A percentile compares a stretch with the other conserved stretches of the same genome.
These are phyloP conservation scores for Saccharomycopsis javanensis DNA, from an alignment of 805 yeast species.

Conservation along the genomic window DNA sequence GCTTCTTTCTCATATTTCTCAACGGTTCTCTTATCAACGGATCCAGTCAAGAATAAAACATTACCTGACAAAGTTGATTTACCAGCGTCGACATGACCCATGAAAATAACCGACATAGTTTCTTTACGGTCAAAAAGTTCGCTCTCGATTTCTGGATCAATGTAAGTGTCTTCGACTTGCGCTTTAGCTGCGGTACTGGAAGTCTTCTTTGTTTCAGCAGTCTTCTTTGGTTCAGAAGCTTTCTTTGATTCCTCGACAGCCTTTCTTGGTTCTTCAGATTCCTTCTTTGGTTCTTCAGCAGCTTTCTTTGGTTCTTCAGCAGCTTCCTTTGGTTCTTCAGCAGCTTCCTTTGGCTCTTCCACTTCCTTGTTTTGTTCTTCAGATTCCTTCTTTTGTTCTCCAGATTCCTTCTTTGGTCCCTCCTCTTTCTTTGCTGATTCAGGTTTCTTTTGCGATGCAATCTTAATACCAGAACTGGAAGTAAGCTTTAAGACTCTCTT, in stretches of 20 bases:
- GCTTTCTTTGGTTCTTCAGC: constrained; percentile 19
- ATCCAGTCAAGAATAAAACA: constrained; percentile 82
- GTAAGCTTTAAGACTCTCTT: constrained; percentile 63
- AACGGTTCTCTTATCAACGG: constrained; percentile 97
- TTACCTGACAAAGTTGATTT: constrained; percentile 99
- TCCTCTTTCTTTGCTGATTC: constrained; percentile 25
- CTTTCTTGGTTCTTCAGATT: constrained; percentile 16
- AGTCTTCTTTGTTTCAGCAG: constrained; percentile 18
- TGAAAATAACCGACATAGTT: constrained; percentile 90
- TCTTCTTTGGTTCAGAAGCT: constrained; percentile 20
- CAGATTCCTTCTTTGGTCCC: constrained; percentile 16
- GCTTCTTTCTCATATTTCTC: constrained; percentile 98
- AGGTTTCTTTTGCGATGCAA: constrained; percentile 38
- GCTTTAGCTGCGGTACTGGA: constrained; percentile 18
- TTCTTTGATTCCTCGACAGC: constrained; percentile 18
- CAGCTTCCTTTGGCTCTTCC: constrained; percentile 1
- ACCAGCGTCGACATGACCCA: constrained; percentile 99
- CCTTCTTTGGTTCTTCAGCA: constrained; percentile 20
- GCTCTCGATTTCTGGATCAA: constrained; percentile 78
- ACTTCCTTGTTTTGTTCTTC: constrained; percentile 13
- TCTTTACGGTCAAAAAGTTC: constrained; percentile 97
- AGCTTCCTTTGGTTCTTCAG: constrained; percentile 17
- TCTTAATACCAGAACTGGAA: constrained; percentile 54
- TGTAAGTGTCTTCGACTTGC: constrained; percentile 44
- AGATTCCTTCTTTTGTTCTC: constrained; percentile 21